These are phyloP conservation scores for Claviceps africana DNA, from an alignment of 2,329 filamentous ascomycete species.

Conservation along the genomic window DNA sequence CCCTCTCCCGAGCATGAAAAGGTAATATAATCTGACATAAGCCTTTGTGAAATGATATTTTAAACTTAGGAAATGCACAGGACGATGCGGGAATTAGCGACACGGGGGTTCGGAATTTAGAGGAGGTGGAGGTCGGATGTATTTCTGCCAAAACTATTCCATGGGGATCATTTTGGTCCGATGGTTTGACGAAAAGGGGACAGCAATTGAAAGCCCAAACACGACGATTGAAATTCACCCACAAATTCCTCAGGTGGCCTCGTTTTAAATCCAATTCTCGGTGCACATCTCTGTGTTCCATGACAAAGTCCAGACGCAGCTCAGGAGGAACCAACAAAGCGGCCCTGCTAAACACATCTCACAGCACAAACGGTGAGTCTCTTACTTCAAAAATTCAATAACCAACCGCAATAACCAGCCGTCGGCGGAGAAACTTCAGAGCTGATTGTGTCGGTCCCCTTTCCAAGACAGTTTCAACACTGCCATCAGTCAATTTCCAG, in stretches of 20 bases:
- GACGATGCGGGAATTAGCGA: not conserved
- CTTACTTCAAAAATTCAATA: not conserved
- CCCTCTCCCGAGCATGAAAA: not conserved
- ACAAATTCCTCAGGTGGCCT: conserved; percentile 26
- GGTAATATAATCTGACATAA: not conserved
- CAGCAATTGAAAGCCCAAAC: conserved; percentile 21
- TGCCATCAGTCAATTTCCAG: conserved; percentile 17
- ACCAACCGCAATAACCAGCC: too few relatives aligned
- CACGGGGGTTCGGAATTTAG: not conserved
- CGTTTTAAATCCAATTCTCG: conserved; percentile 28
- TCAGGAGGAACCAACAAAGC: conserved; percentile 1
- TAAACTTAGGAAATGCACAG: not conserved
- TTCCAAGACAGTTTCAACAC: conserved; percentile 7
- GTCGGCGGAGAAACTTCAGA: not conserved
- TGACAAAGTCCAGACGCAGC: conserved; percentile 17
- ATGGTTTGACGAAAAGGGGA: conserved; percentile 11
- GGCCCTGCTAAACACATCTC: not conserved
- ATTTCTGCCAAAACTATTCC: not conserved
- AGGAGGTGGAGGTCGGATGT: not conserved
- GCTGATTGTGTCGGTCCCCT: not conserved
- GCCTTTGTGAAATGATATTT: not conserved
- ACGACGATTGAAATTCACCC: conserved; percentile 14
- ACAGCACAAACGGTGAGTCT: conserved; percentile 2
- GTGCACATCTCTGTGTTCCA: conserved; percentile 20
- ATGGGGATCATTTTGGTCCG: conserved; percentile 8